Conservation (phyloP, 108 stramenopile species). For the Craspedostauros australis region DNA sequence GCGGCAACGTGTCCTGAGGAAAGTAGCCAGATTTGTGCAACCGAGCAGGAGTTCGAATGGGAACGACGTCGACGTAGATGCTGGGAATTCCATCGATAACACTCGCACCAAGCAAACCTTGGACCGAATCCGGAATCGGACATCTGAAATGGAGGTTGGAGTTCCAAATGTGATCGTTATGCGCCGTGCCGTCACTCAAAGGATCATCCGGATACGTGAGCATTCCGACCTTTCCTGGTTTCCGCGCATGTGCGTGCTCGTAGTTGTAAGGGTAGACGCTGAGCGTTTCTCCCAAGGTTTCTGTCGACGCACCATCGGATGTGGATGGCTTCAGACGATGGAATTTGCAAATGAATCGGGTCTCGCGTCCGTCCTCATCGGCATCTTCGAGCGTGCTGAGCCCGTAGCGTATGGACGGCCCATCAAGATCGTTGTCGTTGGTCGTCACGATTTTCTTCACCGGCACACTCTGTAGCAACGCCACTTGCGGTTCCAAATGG, state of each 20-base stretch:
- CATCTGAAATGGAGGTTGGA: slow-evolving; percentile 46
- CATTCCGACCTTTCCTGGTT: too few relatives aligned
- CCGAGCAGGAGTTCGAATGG: slow-evolving; percentile 54
- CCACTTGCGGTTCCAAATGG: slow-evolving; percentile 63
- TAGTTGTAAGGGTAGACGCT: slow-evolving; percentile 60
- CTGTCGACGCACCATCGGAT: slow-evolving; percentile 9
- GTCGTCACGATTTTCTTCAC: slow-evolving; percentile 30
- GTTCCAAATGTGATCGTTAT: slow-evolving; percentile 51
- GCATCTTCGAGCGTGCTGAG: slow-evolving; percentile 5
- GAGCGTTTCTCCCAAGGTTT: slow-evolving; percentile 42
- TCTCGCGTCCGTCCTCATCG: slow-evolving; percentile 24
- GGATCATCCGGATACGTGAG: slow-evolving; percentile 11
- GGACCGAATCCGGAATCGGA: slow-evolving; percentile 37
- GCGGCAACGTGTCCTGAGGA: slow-evolving; percentile 3
- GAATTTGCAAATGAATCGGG: slow-evolving; percentile 30
- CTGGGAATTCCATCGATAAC: slow-evolving; percentile 8
- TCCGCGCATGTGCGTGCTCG: slow-evolving; percentile 56
- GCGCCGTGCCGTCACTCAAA: slow-evolving; percentile 36
- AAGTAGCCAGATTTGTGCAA: slow-evolving; percentile 8
- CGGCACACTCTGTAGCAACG: slow-evolving; percentile 59
- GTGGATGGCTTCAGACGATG: slow-evolving; percentile 7
- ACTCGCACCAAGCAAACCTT: neutral
- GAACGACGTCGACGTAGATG: slow-evolving; percentile 50
- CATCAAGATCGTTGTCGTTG: neutral
- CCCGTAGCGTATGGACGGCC: slow-evolving; percentile 3